Evolutionary conservation across 164 flowering plant genomes (phyloP), one percentile per base, ranked within the genome.

Genomic region (Magnolia officinalis): DNA sequence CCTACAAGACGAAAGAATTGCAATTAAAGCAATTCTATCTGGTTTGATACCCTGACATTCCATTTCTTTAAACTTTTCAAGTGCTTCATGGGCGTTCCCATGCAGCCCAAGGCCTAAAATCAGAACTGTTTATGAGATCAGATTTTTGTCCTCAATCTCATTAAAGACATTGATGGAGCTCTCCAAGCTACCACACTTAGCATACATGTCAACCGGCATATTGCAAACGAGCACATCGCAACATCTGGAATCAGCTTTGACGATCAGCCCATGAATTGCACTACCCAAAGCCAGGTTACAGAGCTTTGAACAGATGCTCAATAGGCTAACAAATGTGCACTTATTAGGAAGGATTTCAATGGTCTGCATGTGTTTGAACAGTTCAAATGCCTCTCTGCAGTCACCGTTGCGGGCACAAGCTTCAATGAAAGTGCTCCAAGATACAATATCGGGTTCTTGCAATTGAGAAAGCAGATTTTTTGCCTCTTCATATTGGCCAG

Each of bases 81-180:
- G 73, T 21, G 98, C 97, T 79, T 88, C 84, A 18, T 49, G 67
- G 19, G 86, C 83, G 75, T 72, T 73, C 26, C 98, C 98, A 84
- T 93, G 87, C 70, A 84, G 76, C 24, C 93, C 98, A 55, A 91
- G 84, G 14, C 88, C 88, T 26, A 95, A 91, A 73, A 95, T 84
- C 59, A 93, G 77, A 81, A 83, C 82, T 0, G 96, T 95, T 96
- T 98, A 95, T 59, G 98, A 86, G 77, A 93, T 85, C 21, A 89
- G 61, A 72, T 93, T 91, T 79, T 76, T 89, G 11, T 84, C 81
- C 8, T 52, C 61, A 80, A 85, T 83, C 70, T 78, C 83, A 21
- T 88, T 70, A 58, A 93, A 93, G 21, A 91, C 72, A 78, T 84
- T 86, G 65, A 87, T 20, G 26, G 93, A 83, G 81, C 88, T 80